phyloP scores from a whole-genome alignment of 179 eudicot species.

The Vitellaria paradoxa region DNA sequence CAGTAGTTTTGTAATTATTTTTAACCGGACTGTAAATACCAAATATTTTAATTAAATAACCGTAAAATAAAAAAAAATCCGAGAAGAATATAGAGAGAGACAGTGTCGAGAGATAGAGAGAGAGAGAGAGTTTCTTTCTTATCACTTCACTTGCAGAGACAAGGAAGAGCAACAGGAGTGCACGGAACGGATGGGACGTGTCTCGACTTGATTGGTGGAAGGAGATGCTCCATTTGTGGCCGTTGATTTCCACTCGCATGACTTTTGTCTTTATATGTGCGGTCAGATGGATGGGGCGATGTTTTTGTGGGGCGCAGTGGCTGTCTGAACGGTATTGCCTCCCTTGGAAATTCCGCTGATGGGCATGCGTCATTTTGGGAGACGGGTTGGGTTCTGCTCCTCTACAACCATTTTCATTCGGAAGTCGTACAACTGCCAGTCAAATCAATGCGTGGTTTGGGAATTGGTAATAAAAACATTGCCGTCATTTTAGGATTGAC shows the following conservation, averaged over 20 bases:
- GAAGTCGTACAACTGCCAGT: neutral
- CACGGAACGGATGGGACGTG: neutral
- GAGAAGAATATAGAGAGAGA: neutral
- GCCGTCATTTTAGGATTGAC: too few species aligned
- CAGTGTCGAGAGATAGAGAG: neutral
- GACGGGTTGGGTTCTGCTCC: neutral
- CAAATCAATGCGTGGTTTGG: too few species aligned
- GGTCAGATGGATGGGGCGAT: neutral
- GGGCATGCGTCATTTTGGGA: slow-evolving; percentile 17
- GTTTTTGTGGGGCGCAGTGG: neutral
- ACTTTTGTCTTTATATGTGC: too few species aligned
- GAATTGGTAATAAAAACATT: too few species aligned
- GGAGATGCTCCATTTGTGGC: neutral
- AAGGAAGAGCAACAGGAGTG: neutral
- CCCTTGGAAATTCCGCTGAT: slow-evolving; percentile 6
- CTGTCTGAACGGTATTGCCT: neutral
- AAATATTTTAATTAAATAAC: too few species aligned
- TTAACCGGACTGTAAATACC: too few species aligned
- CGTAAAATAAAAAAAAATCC: too few species aligned
- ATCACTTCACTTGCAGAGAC: too few species aligned
- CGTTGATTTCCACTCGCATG: neutral
- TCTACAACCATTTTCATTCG: neutral
- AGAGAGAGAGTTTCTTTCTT: neutral
- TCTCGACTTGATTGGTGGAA: neutral
- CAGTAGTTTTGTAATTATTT: too few species aligned